Conservation (phyloP, 78 protist species). For the Capsaspora owczarzaki region DNA sequence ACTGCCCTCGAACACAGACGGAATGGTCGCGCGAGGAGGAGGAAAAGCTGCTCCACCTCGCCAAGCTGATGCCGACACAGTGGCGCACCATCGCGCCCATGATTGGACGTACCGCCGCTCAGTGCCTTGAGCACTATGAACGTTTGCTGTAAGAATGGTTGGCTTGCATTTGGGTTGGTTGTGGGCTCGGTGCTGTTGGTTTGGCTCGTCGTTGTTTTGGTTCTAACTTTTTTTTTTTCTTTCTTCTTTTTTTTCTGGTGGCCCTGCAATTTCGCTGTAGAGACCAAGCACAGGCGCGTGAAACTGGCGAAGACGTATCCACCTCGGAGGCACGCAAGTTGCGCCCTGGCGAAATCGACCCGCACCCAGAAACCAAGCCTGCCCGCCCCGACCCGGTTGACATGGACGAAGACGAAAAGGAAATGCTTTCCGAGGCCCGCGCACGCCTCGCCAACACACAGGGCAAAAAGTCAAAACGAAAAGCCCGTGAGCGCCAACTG, state of each 20-base stretch:
- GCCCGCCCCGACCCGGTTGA: constrained; percentile 98
- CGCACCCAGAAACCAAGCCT: constrained; percentile 92
- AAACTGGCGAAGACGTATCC: too few relatives aligned
- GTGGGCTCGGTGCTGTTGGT: neutral
- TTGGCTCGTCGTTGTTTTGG: too few relatives aligned
- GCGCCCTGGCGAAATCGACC: constrained; percentile 93
- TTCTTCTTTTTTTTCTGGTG: too few relatives aligned
- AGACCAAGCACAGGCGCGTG: too few relatives aligned
- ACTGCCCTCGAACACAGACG: too few relatives aligned
- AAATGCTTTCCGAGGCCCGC: constrained; percentile 93
- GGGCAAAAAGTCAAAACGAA: constrained; percentile 97
- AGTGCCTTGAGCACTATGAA: constrained; percentile 97
- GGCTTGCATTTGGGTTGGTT: neutral
- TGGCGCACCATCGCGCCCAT: constrained; percentile 98
- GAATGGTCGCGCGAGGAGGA: constrained; percentile 99
- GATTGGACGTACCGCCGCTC: constrained; percentile 96
- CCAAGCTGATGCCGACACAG: constrained; percentile 89
- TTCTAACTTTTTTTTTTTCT: too few relatives aligned
- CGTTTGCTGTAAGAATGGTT: constrained; percentile 70
- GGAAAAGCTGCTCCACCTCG: constrained; percentile 95
- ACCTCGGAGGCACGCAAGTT: constrained; percentile 91
- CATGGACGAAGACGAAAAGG: constrained; percentile 99
- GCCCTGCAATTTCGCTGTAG: too few relatives aligned
- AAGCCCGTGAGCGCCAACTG: constrained; percentile 92
- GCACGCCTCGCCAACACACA: constrained; percentile 99